phyloP scores from a whole-genome alignment of 1,139 yeast species.

The Yamadazyma triangularis region DNA sequence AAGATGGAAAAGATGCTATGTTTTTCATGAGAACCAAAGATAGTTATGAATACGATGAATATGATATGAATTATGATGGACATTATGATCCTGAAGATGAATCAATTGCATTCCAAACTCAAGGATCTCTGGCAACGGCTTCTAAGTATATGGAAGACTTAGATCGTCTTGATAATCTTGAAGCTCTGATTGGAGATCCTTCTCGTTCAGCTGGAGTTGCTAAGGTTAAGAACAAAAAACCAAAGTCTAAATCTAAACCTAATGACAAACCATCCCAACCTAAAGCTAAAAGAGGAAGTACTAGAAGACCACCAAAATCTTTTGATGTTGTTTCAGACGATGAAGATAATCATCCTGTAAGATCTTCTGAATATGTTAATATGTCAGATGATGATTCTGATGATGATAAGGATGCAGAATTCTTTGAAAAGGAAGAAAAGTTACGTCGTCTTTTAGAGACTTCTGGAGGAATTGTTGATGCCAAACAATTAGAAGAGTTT shows the following conservation, averaged over 20 bases:
- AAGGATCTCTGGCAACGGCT: slow-evolving; percentile 13
- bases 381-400: slow-evolving; percentile 70
- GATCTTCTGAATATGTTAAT: slow-evolving; percentile 52
- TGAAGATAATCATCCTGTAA: slow-evolving; percentile 20
- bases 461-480: slow-evolving; percentile 40
- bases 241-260: slow-evolving; percentile 1
- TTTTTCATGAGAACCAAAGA: slow-evolving; percentile 25
- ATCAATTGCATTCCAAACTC: slow-evolving; percentile 36
- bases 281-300: slow-evolving; percentile 1
- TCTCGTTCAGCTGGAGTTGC: slow-evolving; percentile 11
- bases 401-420: slow-evolving; percentile 48
- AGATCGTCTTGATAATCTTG: slow-evolving; percentile 31
- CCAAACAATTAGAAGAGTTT: slow-evolving; percentile 34
- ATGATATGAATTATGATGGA: slow-evolving; percentile 14
- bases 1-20: slow-evolving; percentile 39
- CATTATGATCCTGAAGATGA: slow-evolving; percentile 16
- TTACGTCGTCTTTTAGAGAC: slow-evolving; percentile 39
- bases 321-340: slow-evolving; percentile 15
- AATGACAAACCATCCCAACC: slow-evolving; percentile 3
- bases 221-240: slow-evolving; percentile 8
- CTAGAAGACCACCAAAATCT: slow-evolving; percentile 2
- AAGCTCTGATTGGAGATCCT: slow-evolving; percentile 15
- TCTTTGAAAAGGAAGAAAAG: slow-evolving; percentile 56
- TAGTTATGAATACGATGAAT: slow-evolving; percentile 16
- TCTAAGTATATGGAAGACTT: slow-evolving; percentile 20